phyloP scores from a whole-genome alignment of 2,329 filamentous ascomycete genomes.

The Graphilbum fragrans region DNA sequence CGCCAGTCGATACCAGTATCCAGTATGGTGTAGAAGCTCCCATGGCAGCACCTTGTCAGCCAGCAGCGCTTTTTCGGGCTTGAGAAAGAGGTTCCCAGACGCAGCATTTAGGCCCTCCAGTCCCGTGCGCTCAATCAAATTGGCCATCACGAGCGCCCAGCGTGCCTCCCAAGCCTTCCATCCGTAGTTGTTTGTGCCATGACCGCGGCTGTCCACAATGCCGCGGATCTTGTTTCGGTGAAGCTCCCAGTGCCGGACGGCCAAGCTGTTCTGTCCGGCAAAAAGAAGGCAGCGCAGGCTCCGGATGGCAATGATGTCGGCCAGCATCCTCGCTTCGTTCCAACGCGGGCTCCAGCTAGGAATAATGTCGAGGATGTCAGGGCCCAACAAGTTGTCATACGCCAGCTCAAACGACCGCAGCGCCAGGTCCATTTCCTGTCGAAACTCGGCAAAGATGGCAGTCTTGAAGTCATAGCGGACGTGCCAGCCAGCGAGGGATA shows the following conservation, averaged over 20 bases:
- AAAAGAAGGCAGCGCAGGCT: slow-evolving; percentile 74
- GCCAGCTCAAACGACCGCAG: slow-evolving; percentile 77
- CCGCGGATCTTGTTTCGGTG: slow-evolving; percentile 66
- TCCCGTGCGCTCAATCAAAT: slow-evolving; percentile 41
- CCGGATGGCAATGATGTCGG: slow-evolving; percentile 70
- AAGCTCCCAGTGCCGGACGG: slow-evolving; percentile 66
- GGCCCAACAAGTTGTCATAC: slow-evolving; percentile 69
- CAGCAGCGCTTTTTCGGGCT: slow-evolving; percentile 44
- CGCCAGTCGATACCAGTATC: slow-evolving; percentile 54
- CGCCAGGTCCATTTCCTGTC: slow-evolving; percentile 83
- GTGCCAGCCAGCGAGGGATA: slow-evolving; percentile 83
- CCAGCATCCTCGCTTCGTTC: slow-evolving; percentile 82
- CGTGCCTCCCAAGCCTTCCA: slow-evolving; percentile 90
- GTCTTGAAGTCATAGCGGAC: slow-evolving; percentile 92
- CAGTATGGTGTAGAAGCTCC: slow-evolving; percentile 52
- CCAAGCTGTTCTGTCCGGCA: slow-evolving; percentile 65
- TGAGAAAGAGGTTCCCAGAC: slow-evolving; percentile 34
- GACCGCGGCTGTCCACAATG: slow-evolving; percentile 70
- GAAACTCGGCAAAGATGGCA: slow-evolving; percentile 80
- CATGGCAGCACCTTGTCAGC: slow-evolving; percentile 49
- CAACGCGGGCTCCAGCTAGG: slow-evolving; percentile 84
- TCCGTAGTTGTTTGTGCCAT: slow-evolving; percentile 78
- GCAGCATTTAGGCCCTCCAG: slow-evolving; percentile 23
- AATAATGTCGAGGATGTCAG: slow-evolving; percentile 78
- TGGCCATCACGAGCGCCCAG: slow-evolving; percentile 52